Evolutionary conservation across 495 filamentous ascomycete species (phyloP).

Genomic region (Acidomyces sp.): DNA sequence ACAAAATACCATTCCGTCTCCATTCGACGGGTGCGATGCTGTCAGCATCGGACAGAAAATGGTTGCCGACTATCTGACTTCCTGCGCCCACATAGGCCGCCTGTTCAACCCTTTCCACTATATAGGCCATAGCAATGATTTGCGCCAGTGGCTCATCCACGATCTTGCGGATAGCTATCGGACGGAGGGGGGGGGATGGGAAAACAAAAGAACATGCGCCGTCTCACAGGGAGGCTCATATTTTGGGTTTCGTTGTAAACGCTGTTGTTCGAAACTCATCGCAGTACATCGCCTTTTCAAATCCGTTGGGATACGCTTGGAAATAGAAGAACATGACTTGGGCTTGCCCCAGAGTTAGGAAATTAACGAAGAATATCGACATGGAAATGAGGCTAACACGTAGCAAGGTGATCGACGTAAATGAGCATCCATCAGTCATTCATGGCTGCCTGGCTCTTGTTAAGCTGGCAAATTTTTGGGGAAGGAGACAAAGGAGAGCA

Average conservation of each 20-base stretch:
- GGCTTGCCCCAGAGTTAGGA: constrained; percentile 37
- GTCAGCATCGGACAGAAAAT: constrained; percentile 46
- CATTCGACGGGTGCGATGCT: constrained; percentile 51
- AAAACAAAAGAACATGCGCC: constrained; percentile 46
- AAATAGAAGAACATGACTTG: constrained; percentile 13
- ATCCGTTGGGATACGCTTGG: not conserved
- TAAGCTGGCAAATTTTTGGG: too few species aligned
- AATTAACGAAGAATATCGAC: not conserved
- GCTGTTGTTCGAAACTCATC: constrained; percentile 35
- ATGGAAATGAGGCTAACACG: not conserved
- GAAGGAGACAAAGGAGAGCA: too few species aligned
- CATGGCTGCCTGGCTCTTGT: too few species aligned
- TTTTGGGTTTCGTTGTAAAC: constrained; percentile 42
- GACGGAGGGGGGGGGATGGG: constrained; percentile 35
- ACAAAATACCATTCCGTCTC: constrained; percentile 47
- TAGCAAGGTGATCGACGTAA: too few species aligned
- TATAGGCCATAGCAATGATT: constrained; percentile 39
- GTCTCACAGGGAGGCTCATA: constrained; percentile 42
- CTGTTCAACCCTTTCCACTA: constrained; percentile 39
- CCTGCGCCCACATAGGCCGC: constrained; percentile 47
- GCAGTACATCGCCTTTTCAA: constrained; percentile 29
- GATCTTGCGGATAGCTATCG: constrained; percentile 41
- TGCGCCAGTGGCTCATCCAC: constrained; percentile 30
- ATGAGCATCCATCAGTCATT: too few species aligned
- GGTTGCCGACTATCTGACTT: constrained; percentile 39